Base-by-base conservation (phyloP, 495 filamentous ascomycete species). In the Tuber calosporum region DNA sequence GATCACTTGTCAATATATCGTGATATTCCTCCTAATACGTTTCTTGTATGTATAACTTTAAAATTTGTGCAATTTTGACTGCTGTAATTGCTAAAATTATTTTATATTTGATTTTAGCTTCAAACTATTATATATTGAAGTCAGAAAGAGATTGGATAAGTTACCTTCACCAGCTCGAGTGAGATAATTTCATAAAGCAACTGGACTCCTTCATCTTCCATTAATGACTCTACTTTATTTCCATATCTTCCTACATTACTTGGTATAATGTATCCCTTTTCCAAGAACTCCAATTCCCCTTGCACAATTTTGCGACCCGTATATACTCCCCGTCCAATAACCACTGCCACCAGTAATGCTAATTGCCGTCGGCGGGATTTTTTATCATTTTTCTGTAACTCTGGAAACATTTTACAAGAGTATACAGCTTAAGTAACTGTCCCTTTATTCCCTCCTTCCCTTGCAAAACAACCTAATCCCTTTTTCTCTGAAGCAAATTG, bases 191-290 rank as follows among this genome's bases (percentile, higher is more conserved):
- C 34, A n/a, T 3, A 68, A 58, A 1, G 26, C 58, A 73, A n/a
- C 36, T 30, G 13, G 15, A 73, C 62, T 68, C 62, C 53, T 69
- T 73, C 62, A 73, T 73, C 71, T 39, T 68, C 34, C 30, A 41
- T 9, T 20, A 40, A 37, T 0, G 38, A 69, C 20, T 68, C 37
- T 5, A 30, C 11, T 26, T 68, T 73, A 37, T 48, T 48, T 0
- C 0, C 7, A 48, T 48, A 22, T 4, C 43, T 48, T n/a, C 20
- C 20, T 0, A 48, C 43, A 20, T n/a, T n/a, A 48, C 43, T 48
- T 11, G 9, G 43, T 48, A 20, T 48, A 11, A n/a, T 48, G 0
- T 15, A 48, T 48, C 19, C 17, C 42, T 43, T 43, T 43, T 48
- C 43, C 9, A 48, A 48, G 6, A 22, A 48, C 43, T n/a, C 43